Percentiles rank a stretch among this genome's conserved stretches.
These are phyloP conservation scores for Streptanthus diversifolius DNA, from an alignment of 345 rosid genomes.

Conservation along the genomic window DNA sequence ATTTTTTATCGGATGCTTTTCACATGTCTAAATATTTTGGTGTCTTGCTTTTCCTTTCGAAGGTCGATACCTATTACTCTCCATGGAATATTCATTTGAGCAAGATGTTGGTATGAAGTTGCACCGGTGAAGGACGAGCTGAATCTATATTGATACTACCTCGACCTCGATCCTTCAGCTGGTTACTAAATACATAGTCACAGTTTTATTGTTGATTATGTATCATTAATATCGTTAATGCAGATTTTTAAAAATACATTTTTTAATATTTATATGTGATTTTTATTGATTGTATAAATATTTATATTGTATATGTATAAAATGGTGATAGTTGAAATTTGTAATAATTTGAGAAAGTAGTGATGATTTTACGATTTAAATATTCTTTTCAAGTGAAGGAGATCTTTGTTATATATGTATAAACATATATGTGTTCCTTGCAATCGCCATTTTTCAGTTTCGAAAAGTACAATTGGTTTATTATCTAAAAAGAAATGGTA, in stretches of 20 bases:
- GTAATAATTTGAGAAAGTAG: neutral
- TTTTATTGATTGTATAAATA: neutral
- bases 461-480: neutral
- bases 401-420: neutral
- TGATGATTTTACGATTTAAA: neutral
- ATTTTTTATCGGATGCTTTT: neutral
- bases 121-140: constrained; percentile 29
- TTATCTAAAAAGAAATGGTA: neutral
- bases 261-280: neutral
- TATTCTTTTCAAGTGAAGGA: neutral
- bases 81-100: constrained; percentile 39
- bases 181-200: neutral
- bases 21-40: neutral
- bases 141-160: neutral
- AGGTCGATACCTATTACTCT: constrained; percentile 11
- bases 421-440: neutral
- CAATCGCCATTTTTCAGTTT: neutral
- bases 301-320: neutral
- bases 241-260: neutral
- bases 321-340: neutral
- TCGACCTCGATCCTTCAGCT: constrained; percentile 43
- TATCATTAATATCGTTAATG: neutral
- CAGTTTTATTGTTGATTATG: neutral
- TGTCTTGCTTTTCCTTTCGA: neutral
- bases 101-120: constrained; percentile 33